Percentiles rank a stretch among this genome's conserved stretches.
Evolutionary conservation across 495 filamentous ascomycete species (phyloP).

Genomic region (Penicillium desertorum): DNA sequence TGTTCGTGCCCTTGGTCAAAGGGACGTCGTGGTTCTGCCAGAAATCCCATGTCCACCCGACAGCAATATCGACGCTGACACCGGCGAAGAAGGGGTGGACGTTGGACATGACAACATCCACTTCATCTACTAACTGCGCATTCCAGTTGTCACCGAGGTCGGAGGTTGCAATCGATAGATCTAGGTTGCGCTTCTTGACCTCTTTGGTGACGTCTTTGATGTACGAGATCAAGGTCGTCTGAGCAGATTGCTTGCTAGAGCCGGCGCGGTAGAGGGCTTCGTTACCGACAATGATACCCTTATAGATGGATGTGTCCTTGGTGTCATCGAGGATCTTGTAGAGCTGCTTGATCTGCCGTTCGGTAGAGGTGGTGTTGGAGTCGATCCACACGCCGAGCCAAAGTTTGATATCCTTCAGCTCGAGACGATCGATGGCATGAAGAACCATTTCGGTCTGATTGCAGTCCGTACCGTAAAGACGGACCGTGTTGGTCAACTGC

Average conservation of each 20-base stretch:
- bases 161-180: constrained; percentile 79
- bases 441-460: constrained; percentile 97
- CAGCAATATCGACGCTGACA: constrained; percentile 62
- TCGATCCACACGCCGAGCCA: constrained; percentile 97
- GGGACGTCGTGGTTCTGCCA: constrained; percentile 66
- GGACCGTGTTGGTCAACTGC: constrained; percentile 84
- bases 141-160: constrained; percentile 93
- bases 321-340: constrained; percentile 74
- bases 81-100: constrained; percentile 97
- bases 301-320: constrained; percentile 63
- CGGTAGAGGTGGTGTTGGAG: constrained; percentile 77
- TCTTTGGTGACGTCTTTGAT: constrained; percentile 68
- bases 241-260: constrained; percentile 56
- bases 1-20: constrained; percentile 55
- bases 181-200: constrained; percentile 61
- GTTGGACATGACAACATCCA: constrained; percentile 94
- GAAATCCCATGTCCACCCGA: constrained; percentile 82
- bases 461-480: constrained; percentile 95
- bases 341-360: constrained; percentile 76
- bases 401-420: constrained; percentile 76
- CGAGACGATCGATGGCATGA: constrained; percentile 72
- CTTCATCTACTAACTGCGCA: constrained; percentile 57
- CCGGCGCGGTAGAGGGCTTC: constrained; percentile 80
- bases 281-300: constrained; percentile 89
- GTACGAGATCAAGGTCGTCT: constrained; percentile 60